phyloP scores from a whole-genome alignment of 2,329 filamentous ascomycete genomes.

The Ophiostoma sp. region DNA sequence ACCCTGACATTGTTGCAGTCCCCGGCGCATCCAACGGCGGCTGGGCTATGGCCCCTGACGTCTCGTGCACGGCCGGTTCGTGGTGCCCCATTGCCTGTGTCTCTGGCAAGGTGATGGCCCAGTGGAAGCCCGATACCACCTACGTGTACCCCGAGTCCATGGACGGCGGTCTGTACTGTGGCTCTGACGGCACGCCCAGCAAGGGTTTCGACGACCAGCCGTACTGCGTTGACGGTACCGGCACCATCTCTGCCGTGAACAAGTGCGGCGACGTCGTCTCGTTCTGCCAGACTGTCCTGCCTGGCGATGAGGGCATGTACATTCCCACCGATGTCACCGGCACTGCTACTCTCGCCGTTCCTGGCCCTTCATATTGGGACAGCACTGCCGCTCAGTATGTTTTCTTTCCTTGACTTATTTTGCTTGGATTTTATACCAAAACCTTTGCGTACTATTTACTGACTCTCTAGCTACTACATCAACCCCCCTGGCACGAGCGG shows the following conservation, averaged over 20 bases:
- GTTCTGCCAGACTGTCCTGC: slow-evolving; percentile 74
- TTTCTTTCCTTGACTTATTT: too few species aligned
- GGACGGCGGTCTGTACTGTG: slow-evolving; percentile 71
- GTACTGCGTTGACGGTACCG: slow-evolving; percentile 66
- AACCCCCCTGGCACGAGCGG: slow-evolving; percentile 62
- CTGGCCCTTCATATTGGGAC: slow-evolving; percentile 64
- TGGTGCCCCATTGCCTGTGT: slow-evolving; percentile 77
- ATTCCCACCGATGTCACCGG: slow-evolving; percentile 65
- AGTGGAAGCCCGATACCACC: slow-evolving; percentile 67
- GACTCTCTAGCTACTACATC: slow-evolving; percentile 56
- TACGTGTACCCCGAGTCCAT: slow-evolving; percentile 67
- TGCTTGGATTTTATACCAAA: too few species aligned
- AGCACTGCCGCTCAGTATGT: slow-evolving; percentile 59
- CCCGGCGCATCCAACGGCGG: slow-evolving; percentile 64
- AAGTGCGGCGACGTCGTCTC: slow-evolving; percentile 57
- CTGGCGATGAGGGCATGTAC: slow-evolving; percentile 75
- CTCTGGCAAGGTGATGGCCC: slow-evolving; percentile 67
- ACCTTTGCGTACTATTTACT: slow-evolving; percentile 36
- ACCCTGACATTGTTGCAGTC: slow-evolving; percentile 61
- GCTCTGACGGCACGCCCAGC: slow-evolving; percentile 56
- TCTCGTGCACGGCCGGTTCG: slow-evolving; percentile 58
- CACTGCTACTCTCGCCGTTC: slow-evolving; percentile 60
- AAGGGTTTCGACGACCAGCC: slow-evolving; percentile 64
- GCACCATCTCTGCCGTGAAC: slow-evolving; percentile 60
- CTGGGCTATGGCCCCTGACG: slow-evolving; percentile 75